Base-by-base conservation (phyloP, 495 filamentous ascomycete species). In the Lasiosphaeria ovina region DNA sequence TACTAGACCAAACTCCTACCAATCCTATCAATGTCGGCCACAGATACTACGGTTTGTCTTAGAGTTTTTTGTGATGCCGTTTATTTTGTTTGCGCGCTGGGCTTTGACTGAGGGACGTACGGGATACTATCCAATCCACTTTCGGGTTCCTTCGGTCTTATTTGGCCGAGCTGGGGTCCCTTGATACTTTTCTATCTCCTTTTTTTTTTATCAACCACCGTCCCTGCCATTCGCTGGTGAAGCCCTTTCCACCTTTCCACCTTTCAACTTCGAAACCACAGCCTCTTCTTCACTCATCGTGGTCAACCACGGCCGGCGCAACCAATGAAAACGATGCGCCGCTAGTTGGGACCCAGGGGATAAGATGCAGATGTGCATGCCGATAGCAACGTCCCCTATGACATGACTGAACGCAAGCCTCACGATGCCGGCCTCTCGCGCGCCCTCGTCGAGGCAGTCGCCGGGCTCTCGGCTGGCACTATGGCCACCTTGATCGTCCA, bases 381-480 rank as follows among this genome's bases (percentile, higher is more conserved):
- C 1, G 24, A 24, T 24, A 24, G 24, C 24, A 24, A 24, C 24
- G 24, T 24, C 24, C 24, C 24, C 24, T 24, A 24, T 24, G 24
- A 24, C 66, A 81, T 80, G 77, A 74, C 74, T 69, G 64, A 71
- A 66, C 47, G 58, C 51, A 74, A 72, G 24, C 24, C 24, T 24
- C 24, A 24, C 40, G 59, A 78, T 76, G 77, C 72, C 67, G 73
- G 75, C 62, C 79, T 90, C 60, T 87, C 90, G 61, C 85, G 86
- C 76, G 88, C 90, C 72, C 74, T 91, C 69, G 85, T 96, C 76
- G 94, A 98, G 82, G 86, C 87, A 70, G 81, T 95, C 76, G 90
- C 93, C 50, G 94, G 94, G 61, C 89, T 98, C 72, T 87, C 87
- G 54, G 93, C 93, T 56, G 94, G 94, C 45, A 80, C 92, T 62